Base-by-base conservation (phyloP, 2,329 filamentous ascomycete species). In the Trichoderma simmonsii region DNA sequence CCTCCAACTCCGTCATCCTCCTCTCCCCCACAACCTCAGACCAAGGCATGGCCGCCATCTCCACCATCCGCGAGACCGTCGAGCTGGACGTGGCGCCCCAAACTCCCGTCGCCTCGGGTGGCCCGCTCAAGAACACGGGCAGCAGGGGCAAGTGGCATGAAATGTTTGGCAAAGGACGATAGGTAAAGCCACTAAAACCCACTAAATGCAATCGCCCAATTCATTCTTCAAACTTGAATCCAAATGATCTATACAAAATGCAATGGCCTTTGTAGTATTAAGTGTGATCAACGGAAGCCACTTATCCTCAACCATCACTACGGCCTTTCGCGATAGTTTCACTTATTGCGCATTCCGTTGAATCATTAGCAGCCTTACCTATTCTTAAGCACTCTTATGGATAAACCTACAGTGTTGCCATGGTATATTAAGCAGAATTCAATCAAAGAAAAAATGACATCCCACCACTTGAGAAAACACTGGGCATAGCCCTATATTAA, bases 1-100 rank as follows among this genome's bases (percentile, higher is more conserved):
- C 89, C 0, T 91, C 89, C 60, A 91, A 91, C 77, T 86, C 87
- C n/a, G 83, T 91, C 61, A 86, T 91, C 76, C 78, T 91, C 3
- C 81, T 91, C 36, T 78, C 81, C 30, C 81, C 84, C 6, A 51
- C 72, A 5, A 64, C 63, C 6, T 68, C 63, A n/a, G 28, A 60
- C 5, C 74, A 79, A 2, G 82, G 83, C 12, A 75, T 91, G 2
- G 82, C 81, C 54, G 82, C 85, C 11, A 82, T 91, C 24, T 83
- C 87, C 9, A 90, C 86, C 1, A 81, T 90, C 30, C 88, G 89
- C 74, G 89, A 91, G 76, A 91, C 88, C 0, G 85, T 91, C 11
- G 89, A 91, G 80, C 82, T 91, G 15, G 82, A 90, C 1, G 77
- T 81, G 1, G 82, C 87, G 71, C 74, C 81, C 7, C 75, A 82